Conservation (phyloP, 306 rosid genomes). For the Calophaca sinica region DNA sequence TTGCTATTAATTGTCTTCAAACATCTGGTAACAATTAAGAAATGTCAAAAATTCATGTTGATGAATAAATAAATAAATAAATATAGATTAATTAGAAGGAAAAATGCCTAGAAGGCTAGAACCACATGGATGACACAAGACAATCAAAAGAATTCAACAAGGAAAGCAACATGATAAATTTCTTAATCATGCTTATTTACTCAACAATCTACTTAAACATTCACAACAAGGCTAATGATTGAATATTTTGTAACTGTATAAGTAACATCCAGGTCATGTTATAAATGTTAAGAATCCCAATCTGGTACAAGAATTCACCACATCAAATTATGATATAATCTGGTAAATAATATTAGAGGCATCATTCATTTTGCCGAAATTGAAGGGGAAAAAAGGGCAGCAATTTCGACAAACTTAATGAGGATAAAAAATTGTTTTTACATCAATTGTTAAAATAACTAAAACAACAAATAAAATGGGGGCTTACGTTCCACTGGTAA, state of each 20-base stretch:
- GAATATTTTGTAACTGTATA: not conserved
- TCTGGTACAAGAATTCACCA: not conserved
- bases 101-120: constrained; percentile 1
- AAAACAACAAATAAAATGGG: constrained; percentile 33
- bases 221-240: constrained; percentile 9
- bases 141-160: not conserved
- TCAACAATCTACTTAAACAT: constrained; percentile 19
- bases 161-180: constrained; percentile 4
- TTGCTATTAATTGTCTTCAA: constrained; percentile 98
- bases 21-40: constrained; percentile 64
- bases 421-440: not conserved
- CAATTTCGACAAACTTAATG: not conserved
- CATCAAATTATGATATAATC: not conserved
- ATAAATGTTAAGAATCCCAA: constrained; percentile 34
- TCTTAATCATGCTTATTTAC: constrained; percentile 24
- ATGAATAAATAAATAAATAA: not conserved
- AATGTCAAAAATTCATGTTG: constrained; percentile 24
- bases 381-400: not conserved
- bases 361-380: not conserved
- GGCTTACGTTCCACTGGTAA: constrained; percentile 77
- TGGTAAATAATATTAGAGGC: constrained; percentile 35
- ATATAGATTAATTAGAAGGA: constrained; percentile 19
- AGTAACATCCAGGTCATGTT: not conserved
- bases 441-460: not conserved
- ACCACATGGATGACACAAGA: constrained; percentile 3